Conservation (phyloP, 1,139 yeast genomes). For the Lodderomyces oxycetoniae region DNA sequence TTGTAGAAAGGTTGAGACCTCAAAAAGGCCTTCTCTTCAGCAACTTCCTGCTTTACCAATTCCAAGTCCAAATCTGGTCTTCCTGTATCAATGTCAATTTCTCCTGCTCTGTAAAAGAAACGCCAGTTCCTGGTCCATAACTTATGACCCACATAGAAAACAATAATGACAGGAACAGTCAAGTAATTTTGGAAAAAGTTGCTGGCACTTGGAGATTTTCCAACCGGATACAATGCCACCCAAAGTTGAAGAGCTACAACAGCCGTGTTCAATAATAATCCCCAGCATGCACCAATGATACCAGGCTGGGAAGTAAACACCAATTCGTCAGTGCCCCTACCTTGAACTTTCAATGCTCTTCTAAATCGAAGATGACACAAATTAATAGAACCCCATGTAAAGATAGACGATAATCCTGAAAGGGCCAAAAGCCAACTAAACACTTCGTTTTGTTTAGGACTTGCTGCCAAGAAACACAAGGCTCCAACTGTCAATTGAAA, state of each 20-base stretch:
- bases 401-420: conserved; percentile 77
- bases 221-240: conserved; percentile 69
- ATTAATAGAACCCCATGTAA: conserved; percentile 80
- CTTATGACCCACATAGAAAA: conserved; percentile 55
- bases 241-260: conserved; percentile 78
- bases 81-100: conserved; percentile 65
- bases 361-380: conserved; percentile 77
- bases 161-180: conserved; percentile 57
- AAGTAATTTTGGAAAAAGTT: conserved; percentile 59
- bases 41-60: conserved; percentile 59
- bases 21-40: conserved; percentile 52
- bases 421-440: conserved; percentile 80
- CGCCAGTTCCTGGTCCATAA: conserved; percentile 52
- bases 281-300: conserved; percentile 62
- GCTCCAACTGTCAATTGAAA: conserved; percentile 58
- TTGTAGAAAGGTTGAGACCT: conserved; percentile 49
- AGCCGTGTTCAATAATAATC: conserved; percentile 53
- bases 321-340: conserved; percentile 60
- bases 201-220: conserved; percentile 49
- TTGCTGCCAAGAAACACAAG: conserved; percentile 69
- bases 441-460: conserved; percentile 56
- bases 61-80: conserved; percentile 66
- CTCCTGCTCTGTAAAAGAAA: conserved; percentile 41
- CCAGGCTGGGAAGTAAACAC: conserved; percentile 71
- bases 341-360: conserved; percentile 62